Conservation (phyloP, 345 rosid genomes). For the Garcia nutans region DNA sequence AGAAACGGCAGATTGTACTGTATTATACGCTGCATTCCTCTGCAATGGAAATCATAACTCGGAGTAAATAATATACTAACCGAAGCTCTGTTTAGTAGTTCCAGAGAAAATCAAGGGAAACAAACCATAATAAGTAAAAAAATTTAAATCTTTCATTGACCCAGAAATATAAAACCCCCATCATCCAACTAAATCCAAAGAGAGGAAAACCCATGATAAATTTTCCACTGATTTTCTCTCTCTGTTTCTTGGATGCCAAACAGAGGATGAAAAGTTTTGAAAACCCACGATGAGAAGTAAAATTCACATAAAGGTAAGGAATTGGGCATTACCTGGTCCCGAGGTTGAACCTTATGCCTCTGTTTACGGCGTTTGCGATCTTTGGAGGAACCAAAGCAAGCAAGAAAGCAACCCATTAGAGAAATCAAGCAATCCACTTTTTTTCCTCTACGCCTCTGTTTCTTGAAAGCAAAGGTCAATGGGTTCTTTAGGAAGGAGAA, state of each 20-base stretch:
- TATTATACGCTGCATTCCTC: constrained; percentile 32
- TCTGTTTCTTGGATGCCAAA: constrained; percentile 1
- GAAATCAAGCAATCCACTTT: neutral
- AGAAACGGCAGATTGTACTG: constrained; percentile 32
- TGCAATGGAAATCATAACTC: constrained; percentile 22
- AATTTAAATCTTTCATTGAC: neutral
- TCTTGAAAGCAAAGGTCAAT: constrained; percentile 1
- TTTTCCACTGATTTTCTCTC: no score
- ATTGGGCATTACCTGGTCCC: constrained; percentile 40
- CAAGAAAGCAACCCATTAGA: constrained; percentile 77
- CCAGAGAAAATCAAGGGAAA: neutral
- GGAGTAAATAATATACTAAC: neutral
- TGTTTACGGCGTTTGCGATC: constrained; percentile 50
- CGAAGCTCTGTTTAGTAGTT: constrained; percentile 19
- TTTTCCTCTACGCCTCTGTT: constrained; percentile 2
- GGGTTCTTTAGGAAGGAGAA: neutral
- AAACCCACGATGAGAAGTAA: neutral
- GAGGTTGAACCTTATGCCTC: constrained; percentile 47
- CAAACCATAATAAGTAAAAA: neutral
- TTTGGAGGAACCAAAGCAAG: constrained; percentile 82
- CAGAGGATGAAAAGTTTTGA: neutral
- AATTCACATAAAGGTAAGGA: neutral
- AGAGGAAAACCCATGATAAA: neutral
- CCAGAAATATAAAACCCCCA: neutral
- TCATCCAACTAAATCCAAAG: neutral